phyloP scores from a whole-genome alignment of 192 early-diverging fungal genomes.

The Jimgerdemannia flammicorona region DNA sequence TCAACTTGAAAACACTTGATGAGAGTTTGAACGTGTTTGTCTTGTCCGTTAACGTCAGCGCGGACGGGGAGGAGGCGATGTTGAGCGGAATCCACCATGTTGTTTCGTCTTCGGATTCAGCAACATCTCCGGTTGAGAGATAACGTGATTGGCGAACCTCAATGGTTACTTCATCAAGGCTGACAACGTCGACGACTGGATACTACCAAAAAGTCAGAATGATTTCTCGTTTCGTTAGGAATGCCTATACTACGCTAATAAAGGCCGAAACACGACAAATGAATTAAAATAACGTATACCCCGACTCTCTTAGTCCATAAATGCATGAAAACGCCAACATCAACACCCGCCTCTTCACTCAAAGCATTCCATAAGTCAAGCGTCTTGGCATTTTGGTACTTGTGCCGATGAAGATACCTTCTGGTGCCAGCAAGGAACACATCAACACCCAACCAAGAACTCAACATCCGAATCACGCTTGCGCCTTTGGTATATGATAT shows the following conservation, averaged over 20 bases:
- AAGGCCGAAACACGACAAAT: not conserved
- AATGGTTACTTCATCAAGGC: conserved; percentile 43
- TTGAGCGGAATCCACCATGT: conserved; percentile 88
- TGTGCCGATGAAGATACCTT: conserved; percentile 78
- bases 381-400: conserved; percentile 84
- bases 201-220: conserved; percentile 37
- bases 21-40: conserved; percentile 44
- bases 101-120: conserved; percentile 70
- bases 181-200: conserved; percentile 75
- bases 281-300: conserved; percentile 25
- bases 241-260: too few relatives aligned
- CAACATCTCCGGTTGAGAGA: conserved; percentile 77
- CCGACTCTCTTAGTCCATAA: conserved; percentile 86
- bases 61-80: conserved; percentile 30
- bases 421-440: conserved; percentile 68
- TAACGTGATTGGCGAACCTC: conserved; percentile 79
- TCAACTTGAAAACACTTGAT: conserved; percentile 74
- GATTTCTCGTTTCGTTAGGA: not conserved
- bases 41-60: conserved; percentile 32
- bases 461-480: conserved; percentile 92
- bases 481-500: conserved; percentile 91
- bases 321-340: conserved; percentile 83
- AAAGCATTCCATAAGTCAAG: conserved; percentile 86
- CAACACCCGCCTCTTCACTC: conserved; percentile 70
- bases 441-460: conserved; percentile 65